These are phyloP conservation scores for Salicornia ramosissima DNA, from an alignment of 148 eudicot genomes.

Conservation along the genomic window DNA sequence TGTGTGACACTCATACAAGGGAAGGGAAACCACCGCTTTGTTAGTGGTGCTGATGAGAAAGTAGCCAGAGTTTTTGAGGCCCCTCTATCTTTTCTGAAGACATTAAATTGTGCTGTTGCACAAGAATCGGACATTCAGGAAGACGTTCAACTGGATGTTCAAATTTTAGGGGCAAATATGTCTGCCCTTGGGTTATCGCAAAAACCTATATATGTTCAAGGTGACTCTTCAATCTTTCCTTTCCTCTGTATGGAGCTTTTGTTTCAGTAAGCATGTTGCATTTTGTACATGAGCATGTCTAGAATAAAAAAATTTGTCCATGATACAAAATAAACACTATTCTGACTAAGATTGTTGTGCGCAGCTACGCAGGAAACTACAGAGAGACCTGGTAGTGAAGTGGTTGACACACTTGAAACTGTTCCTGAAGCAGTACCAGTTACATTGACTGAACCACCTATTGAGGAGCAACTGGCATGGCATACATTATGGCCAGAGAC, in stretches of 20 bases:
- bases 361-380: constrained; percentile 47
- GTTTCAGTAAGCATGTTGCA: too few species aligned
- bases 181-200: constrained; percentile 98
- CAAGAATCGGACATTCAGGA: constrained; percentile 39
- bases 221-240: constrained; percentile 31
- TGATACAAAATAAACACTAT: neutral
- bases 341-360: constrained; percentile 7
- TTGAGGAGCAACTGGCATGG: constrained; percentile 92
- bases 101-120: constrained; percentile 63
- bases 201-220: constrained; percentile 83
- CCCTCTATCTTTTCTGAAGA: constrained; percentile 87
- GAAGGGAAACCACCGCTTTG: constrained; percentile 89
- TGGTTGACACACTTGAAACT: constrained; percentile 75
- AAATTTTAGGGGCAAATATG: constrained; percentile 97
- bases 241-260: neutral
- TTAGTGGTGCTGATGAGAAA: constrained; percentile 95
- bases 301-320: neutral
- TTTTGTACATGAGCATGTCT: too few species aligned
- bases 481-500: constrained; percentile 96
- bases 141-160: constrained; percentile 64
- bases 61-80: constrained; percentile 98
- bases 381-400: constrained; percentile 52
- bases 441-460: constrained; percentile 85
- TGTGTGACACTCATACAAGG: constrained; percentile 74
- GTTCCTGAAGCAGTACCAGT: constrained; percentile 92